Evolutionary conservation across 148 eudicot genomes (phyloP), one percentile per base, ranked within the genome.

Genomic region (Spergularia bocconei): DNA sequence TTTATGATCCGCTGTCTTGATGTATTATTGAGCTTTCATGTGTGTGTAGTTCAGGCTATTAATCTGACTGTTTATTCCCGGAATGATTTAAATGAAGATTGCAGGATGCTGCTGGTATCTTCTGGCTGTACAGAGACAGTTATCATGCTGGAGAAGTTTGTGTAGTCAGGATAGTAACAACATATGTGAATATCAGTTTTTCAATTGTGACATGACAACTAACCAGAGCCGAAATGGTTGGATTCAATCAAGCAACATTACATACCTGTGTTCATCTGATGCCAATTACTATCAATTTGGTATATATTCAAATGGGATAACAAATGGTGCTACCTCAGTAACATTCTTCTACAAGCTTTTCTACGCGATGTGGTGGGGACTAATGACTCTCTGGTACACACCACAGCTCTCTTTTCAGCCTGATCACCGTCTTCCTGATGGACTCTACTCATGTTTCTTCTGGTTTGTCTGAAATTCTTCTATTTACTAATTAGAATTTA

Each of bases 71-170:
- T 9, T 0, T 44, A 9, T 9, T 44, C 8, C 10, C 48, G 48
- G 10, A 44, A 44, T 13, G 0, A 23, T 25, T n/a, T 6, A n/a
- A 58, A 77, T 77, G 71, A 77, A 77, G 79, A 29, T 77, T 62
- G 17, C 74, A 38, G 79, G 74, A 33, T 47, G 61, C 51, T 56
- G 69, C 58, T 70, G 79, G 79, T 77, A 77, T 59, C 74, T 70
- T 33, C 33, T 77, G 39, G 75, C 52, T 0, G n/a, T 77, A 6
- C 79, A 70, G 38, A 11, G 79, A 63, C 79, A 69, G 61, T 54
- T 61, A 50, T 48, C 51, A 77, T 77, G 79, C 47, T 77, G 79
- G 79, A 36, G 47, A 69, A 70, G 69, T 52, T 19, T 70, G 52
- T 77, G 79, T 74, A 77, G 11, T 6, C 48, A 44, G 48, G 48